phyloP scores from a whole-genome alignment of 176 grass and related monocot species.

The Cymbopogon citratus region DNA sequence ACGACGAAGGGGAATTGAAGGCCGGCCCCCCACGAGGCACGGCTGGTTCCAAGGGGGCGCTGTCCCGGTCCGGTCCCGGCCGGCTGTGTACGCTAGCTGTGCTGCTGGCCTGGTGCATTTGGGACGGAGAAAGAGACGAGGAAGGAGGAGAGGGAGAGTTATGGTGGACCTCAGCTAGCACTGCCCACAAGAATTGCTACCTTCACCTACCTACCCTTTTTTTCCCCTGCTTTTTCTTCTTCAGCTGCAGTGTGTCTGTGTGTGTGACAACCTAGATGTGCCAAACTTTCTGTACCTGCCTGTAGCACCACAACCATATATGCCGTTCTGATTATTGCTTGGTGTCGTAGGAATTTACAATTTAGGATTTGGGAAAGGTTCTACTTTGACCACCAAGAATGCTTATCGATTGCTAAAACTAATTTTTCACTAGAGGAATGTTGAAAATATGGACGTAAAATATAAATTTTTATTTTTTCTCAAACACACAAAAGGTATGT shows the following conservation, averaged over 20 bases:
- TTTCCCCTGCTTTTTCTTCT: background rate
- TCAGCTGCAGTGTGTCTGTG: background rate
- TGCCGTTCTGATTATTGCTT: background rate
- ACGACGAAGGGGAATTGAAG: background rate
- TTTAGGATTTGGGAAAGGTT: too few species aligned
- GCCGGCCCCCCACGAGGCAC: slow-evolving; percentile 16
- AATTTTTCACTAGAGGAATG: too few species aligned
- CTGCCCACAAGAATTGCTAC: slow-evolving; percentile 36
- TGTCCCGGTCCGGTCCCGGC: background rate
- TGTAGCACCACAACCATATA: background rate
- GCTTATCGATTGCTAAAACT: background rate
- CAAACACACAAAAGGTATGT: too few species aligned
- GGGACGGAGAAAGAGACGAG: background rate
- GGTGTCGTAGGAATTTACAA: too few species aligned
- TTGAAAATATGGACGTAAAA: too few species aligned
- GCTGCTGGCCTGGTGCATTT: background rate
- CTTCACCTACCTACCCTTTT: slow-evolving; percentile 36
- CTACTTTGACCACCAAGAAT: background rate
- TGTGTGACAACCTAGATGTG: slow-evolving; percentile 12
- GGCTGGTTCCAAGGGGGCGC: slow-evolving; percentile 20
- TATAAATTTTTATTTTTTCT: too few species aligned
- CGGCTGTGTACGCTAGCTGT: background rate
- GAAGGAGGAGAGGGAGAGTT: background rate
- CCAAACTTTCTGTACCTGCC: slow-evolving; percentile 13
- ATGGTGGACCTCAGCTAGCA: slow-evolving; percentile 28